These are phyloP conservation scores for Trichosanthes truncata DNA, from an alignment of 306 rosid genomes.

Conservation along the genomic window DNA sequence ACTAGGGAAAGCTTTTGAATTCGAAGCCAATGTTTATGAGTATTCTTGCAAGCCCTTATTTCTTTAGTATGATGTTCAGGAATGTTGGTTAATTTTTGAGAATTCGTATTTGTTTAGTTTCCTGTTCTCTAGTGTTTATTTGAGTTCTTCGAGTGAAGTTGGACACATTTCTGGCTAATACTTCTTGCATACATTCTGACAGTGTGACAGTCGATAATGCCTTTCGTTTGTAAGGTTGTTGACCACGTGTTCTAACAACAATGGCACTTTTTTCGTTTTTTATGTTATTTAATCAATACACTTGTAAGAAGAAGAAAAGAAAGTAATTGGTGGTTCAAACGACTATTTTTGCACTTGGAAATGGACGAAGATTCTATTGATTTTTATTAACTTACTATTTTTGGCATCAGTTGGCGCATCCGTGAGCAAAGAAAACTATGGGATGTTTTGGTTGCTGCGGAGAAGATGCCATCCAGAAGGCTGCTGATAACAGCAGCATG, in stretches of 20 bases:
- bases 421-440: conserved; percentile 35
- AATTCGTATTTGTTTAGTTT: neutral
- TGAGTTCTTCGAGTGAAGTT: neutral
- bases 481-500: conserved; percentile 48
- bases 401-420: conserved; percentile 2
- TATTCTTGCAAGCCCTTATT: neutral
- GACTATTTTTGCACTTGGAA: neutral
- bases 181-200: neutral
- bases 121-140: neutral
- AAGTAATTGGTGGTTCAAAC: neutral
- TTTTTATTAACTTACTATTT: neutral
- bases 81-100: neutral
- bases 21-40: neutral
- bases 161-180: neutral
- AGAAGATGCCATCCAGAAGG: conserved; percentile 48
- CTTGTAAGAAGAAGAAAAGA: neutral
- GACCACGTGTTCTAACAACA: neutral
- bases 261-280: neutral
- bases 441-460: conserved; percentile 72
- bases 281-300: neutral
- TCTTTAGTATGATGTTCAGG: neutral
- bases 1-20: neutral
- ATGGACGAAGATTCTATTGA: neutral
- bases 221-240: neutral
- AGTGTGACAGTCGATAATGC: neutral